Conservation (phyloP, 495 filamentous ascomycete genomes). For the Podospora tetraspora region DNA sequence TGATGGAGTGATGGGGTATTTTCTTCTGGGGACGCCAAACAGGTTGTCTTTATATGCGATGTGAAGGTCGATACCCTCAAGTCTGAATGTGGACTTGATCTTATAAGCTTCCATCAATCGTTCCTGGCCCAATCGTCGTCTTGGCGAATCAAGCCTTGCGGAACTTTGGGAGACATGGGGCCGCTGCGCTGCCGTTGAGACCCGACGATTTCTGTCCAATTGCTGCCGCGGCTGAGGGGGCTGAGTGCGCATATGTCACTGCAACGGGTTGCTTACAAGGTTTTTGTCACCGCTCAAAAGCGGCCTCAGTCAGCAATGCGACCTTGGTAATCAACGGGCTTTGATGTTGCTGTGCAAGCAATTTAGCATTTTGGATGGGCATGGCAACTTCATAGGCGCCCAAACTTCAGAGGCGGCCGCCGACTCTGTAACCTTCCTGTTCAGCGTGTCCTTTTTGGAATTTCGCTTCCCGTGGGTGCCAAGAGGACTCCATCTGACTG, state of each 20-base stretch:
- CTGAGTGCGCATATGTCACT: neutral
- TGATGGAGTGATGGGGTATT: neutral
- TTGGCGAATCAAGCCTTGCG: neutral
- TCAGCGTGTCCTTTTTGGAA: neutral
- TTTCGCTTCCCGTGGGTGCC: no score
- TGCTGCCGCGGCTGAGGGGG: neutral
- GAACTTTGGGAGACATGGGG: neutral
- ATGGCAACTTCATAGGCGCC: neutral
- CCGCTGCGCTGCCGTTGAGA: neutral
- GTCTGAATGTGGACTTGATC: neutral
- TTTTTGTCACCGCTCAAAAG: neutral
- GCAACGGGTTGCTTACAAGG: neutral
- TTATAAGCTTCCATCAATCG: neutral
- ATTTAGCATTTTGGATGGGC: neutral
- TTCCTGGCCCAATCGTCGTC: neutral
- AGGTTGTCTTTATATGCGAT: neutral
- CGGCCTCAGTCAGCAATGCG: neutral
- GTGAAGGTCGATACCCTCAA: neutral
- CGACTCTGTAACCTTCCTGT: neutral
- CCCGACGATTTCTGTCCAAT: neutral
- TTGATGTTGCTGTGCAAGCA: neutral
- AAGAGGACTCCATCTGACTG: no score
- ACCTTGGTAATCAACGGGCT: neutral
- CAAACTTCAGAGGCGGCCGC: no score
- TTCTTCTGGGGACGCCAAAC: neutral